These are phyloP conservation scores for Leccinum pachyderme DNA, from an alignment of 1,284 basidiomycete genomes.

Conservation along the genomic window DNA sequence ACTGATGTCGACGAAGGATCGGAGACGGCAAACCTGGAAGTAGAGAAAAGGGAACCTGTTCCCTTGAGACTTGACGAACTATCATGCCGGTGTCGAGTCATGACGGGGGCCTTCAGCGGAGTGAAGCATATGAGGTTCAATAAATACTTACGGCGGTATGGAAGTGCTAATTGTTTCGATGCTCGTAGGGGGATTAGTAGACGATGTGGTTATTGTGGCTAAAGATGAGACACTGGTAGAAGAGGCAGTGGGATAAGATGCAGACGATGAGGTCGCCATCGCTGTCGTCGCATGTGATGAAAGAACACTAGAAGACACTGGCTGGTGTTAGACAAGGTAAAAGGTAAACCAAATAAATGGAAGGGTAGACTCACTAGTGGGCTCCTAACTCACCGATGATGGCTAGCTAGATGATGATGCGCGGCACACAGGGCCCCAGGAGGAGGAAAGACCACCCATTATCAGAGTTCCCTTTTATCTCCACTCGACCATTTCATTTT, in stretches of 20 bases:
- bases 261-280: background rate
- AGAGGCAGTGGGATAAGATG: background rate
- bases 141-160: constrained; percentile 2
- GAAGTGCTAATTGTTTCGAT: background rate
- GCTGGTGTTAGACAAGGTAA: background rate
- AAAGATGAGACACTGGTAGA: background rate
- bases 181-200: background rate
- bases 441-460: background rate
- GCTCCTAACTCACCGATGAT: background rate
- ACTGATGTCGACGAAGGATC: background rate
- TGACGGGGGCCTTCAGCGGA: background rate
- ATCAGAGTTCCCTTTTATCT: constrained; percentile 3
- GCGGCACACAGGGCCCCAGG: background rate
- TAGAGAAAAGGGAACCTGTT: background rate
- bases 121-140: background rate
- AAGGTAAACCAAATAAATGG: background rate
- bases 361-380: constrained; percentile 2
- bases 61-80: background rate
- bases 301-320: background rate
- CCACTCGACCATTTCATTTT: background rate
- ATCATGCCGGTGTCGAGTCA: background rate
- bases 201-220: background rate
- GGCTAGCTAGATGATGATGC: background rate
- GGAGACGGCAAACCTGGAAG: background rate
- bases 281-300: background rate